Evolutionary conservation across 2,329 filamentous ascomycete species (phyloP), one percentile per base, ranked within the genome.

Genomic region (Fusarium beomiforme): DNA sequence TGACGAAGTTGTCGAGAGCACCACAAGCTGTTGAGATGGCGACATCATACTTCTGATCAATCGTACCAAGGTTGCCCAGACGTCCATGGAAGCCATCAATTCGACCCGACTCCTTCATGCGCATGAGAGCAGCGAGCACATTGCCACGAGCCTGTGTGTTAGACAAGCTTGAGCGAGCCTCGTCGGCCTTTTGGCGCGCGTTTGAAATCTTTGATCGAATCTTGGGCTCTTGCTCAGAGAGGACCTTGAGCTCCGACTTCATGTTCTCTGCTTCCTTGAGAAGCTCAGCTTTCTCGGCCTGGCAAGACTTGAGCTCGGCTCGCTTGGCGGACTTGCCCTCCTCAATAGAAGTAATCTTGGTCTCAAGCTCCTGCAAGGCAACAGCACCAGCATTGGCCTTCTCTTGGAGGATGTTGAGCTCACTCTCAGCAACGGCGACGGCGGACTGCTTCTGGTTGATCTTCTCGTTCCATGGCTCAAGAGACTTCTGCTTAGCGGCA

Each of bases 11-110:
- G 81, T 99, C 94, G 13, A 99, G 88, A 5, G 92, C 88, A 47
- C 93, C 91, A 74, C 96, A 98, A 14, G 96, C 97, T 1, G 96
- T 99, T 1, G 97, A 99, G 67, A 99, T 97, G n/a, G 96, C 96
- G 44, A 99, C 90, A 77, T 99, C 96, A 80, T 97, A 99, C 81
- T 93, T 93, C 78, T 93, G 88, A 76, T 99, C 95, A 73, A 99
- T 99, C 1, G 93, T 91, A 44, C 96, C 96, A 2, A 99, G 88
- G 75, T 98, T 98, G 13, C 96, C 97, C 7, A 99, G 90, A 34
- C 96, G 91, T 29, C 96, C 96, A 77, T 99, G 94, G 82, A 99
- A 99, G 4, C 97, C 96, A 77, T 98, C 95, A 70, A 99, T 97
- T 79, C 96, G 92, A 16, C 96, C 96, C 24, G 96, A 98, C 78